phyloP scores from a whole-genome alignment of 441 rosid species.

The Capsella rubella region DNA sequence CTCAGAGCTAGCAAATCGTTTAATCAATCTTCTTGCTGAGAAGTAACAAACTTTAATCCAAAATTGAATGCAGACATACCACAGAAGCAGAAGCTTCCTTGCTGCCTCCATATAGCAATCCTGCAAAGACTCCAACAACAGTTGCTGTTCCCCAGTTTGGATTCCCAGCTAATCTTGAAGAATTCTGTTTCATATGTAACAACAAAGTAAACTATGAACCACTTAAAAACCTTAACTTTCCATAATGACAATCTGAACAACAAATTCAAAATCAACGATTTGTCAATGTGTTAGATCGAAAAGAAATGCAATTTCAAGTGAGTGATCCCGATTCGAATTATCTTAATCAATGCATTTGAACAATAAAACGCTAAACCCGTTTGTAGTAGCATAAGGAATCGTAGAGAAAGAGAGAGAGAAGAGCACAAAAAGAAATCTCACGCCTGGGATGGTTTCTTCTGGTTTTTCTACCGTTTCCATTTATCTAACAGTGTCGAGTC shows the following conservation, averaged over 20 bases:
- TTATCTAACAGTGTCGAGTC: conserved; percentile 31
- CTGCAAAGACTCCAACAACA: conserved; percentile 81
- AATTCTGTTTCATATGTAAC: conserved; percentile 48
- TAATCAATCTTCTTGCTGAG: background rate
- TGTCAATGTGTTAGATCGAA: background rate
- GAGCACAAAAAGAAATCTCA: conserved; percentile 35
- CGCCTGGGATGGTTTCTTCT: conserved; percentile 52
- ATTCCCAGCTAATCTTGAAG: conserved; percentile 66
- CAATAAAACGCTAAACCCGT: conserved; percentile 7
- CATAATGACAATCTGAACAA: conserved; percentile 1
- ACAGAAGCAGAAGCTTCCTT: conserved; percentile 94
- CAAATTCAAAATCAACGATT: too few species aligned
- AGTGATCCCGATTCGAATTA: background rate
- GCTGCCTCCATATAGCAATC: conserved; percentile 91
- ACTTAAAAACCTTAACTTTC: background rate
- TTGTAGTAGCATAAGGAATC: background rate
- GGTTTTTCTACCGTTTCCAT: conserved; percentile 57
- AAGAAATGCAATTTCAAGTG: background rate
- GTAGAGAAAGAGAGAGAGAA: conserved; percentile 4
- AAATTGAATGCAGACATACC: conserved; percentile 53
- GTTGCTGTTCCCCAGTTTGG: conserved; percentile 93
- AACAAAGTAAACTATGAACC: conserved; percentile 8
- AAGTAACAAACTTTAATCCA: conserved; percentile 12
- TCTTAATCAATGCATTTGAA: conserved; percentile 2
- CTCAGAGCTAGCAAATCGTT: too few species aligned